Percentiles rank a stretch among this genome's conserved stretches.
phyloP scores from a whole-genome alignment of 202 grass and related monocot genomes.

The Musa balbisiana region DNA sequence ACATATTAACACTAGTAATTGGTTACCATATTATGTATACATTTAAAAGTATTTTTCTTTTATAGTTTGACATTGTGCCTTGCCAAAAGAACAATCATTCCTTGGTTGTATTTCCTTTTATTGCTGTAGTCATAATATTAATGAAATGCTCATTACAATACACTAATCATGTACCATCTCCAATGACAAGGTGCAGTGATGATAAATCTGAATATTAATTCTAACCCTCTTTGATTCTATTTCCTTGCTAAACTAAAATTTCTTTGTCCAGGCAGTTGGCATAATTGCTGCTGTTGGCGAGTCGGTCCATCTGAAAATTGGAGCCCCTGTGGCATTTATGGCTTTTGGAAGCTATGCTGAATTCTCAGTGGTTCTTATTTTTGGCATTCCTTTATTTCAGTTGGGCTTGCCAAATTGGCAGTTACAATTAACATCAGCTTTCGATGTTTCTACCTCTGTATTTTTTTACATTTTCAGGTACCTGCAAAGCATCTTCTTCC shows the following conservation, averaged over 20 bases:
- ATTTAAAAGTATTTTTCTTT: neutral
- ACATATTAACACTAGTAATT: too few relatives aligned
- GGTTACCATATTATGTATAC: too few relatives aligned
- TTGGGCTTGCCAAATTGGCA: neutral
- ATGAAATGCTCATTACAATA: neutral
- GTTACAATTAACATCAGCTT: neutral
- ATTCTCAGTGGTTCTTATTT: conserved; percentile 49
- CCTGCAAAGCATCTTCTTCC: conserved; percentile 92
- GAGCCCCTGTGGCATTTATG: conserved; percentile 88
- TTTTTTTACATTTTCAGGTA: conserved; percentile 44
- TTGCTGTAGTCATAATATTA: neutral
- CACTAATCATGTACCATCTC: neutral
- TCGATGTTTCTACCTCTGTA: conserved; percentile 30
- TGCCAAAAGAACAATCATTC: neutral
- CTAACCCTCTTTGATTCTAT: neutral
- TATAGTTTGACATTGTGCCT: neutral
- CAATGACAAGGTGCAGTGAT: neutral
- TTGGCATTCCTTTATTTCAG: conserved; percentile 23
- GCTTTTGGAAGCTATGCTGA: conserved; percentile 96
- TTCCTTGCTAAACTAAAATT: neutral
- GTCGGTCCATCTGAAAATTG: conserved; percentile 72
- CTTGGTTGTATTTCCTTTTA: neutral
- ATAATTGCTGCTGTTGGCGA: conserved; percentile 85
- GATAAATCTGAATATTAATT: neutral
- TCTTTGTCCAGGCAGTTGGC: conserved; percentile 66